These are phyloP conservation scores for Crithidia brevicula DNA, from an alignment of 208 protist species.

Conservation along the genomic window DNA sequence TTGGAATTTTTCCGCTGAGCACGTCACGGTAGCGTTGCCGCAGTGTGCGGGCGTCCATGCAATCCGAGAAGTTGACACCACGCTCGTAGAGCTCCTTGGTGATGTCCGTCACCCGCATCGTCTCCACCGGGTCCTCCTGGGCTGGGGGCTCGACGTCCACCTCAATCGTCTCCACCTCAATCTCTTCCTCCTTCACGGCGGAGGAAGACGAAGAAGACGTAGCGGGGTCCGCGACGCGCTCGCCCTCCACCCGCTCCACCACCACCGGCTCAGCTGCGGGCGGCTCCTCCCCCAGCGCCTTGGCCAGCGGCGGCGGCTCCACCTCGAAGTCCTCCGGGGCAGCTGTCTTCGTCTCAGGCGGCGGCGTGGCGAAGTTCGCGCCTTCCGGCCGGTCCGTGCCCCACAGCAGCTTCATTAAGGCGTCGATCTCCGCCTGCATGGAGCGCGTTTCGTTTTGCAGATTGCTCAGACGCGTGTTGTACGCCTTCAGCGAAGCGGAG, in stretches of 20 bases:
- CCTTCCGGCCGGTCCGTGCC: constrained; percentile 70
- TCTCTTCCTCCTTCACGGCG: constrained; percentile 55
- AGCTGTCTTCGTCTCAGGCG: constrained; percentile 21
- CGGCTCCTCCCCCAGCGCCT: constrained; percentile 44
- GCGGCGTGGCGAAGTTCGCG: constrained; percentile 65
- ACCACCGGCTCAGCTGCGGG: background rate
- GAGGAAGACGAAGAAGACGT: background rate
- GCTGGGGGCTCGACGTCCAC: constrained; percentile 69
- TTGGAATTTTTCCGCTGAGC: constrained; percentile 58
- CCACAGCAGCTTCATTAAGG: constrained; percentile 83
- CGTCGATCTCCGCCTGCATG: constrained; percentile 79
- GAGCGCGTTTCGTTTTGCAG: constrained; percentile 86
- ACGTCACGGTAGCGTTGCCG: constrained; percentile 88
- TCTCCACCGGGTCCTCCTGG: constrained; percentile 53
- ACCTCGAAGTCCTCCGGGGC: constrained; percentile 58
- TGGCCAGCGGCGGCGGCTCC: constrained; percentile 68
- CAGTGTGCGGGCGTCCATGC: constrained; percentile 81
- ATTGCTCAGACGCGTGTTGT: constrained; percentile 80
- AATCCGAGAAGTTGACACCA: constrained; percentile 91
- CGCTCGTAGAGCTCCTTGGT: constrained; percentile 89
- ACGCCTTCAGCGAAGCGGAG: constrained; percentile 84
- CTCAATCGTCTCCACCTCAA: constrained; percentile 87
- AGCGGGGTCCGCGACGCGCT: constrained; percentile 45
- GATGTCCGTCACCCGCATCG: constrained; percentile 89
- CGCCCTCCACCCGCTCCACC: constrained; percentile 77